Base-by-base conservation (phyloP, 768 basidiomycete species). In the Auricularia cornea region DNA sequence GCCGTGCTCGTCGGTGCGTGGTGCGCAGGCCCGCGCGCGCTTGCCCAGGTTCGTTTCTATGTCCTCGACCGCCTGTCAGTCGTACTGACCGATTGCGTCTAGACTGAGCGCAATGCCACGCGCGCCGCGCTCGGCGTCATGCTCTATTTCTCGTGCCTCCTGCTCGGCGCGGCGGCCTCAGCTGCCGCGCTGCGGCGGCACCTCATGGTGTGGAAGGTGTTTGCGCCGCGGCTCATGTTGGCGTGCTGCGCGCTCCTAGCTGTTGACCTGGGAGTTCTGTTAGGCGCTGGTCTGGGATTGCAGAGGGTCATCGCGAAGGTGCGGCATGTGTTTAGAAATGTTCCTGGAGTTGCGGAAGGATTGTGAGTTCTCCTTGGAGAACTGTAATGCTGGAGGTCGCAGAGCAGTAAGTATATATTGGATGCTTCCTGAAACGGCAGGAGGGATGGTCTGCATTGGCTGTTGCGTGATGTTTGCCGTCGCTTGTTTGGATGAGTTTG, bases 131-230 rank as follows among this genome's bases (percentile, higher is more conserved):
- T 94, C 2, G 85, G 83, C 0, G 74, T 88, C n/a, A 83, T 86
- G 80, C 73, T 84, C 2, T 94, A 94, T 70, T 89, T 87, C 71
- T 74, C 81, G 5, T 69, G 77, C 3, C 70, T 94, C 28, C 73
- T 92, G 1, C 69, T 94, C 3, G 87, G 89, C 3, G 83, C 85
- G 18, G 87, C 92, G 3, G 73, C 84, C 5, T 85, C 85, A 62
- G 86, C 92, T 0, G 89, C 92, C 8, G 82, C 86, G 68, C 74
- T 95, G 60, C 75, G 94, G 66, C 73, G 94, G 54, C 94, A 98
- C 72, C 73, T 97, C 66, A 97, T 97, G 94, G 94, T 98, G 28
- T 99, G 97, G 97, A 98, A 98, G 76, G 88, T 98, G 3, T 99
- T 98, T 70, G 96, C 95, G 40, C 97, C 97, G 66, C 77, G 96